Conservation (phyloP, 306 rosid genomes). For the Ochetophila trinervis region DNA sequence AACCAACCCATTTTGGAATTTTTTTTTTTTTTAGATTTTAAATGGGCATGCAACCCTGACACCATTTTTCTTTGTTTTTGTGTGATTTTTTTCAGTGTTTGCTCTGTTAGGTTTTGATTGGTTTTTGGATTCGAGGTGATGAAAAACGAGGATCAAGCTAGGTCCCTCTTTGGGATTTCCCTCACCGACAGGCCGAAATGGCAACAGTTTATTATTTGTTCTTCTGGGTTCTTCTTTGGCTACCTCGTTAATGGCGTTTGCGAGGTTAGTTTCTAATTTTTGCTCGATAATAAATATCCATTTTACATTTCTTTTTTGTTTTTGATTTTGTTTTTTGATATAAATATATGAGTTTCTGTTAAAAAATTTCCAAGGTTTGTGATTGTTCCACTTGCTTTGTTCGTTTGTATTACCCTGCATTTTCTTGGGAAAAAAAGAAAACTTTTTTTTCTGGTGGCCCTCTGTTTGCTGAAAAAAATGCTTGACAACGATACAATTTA, state of each 20-base stretch:
- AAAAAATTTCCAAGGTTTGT: neutral
- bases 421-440: no score
- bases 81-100: conserved; percentile 1
- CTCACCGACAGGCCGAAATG: conserved; percentile 71
- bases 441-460: no score
- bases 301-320: neutral
- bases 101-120: conserved; percentile 1
- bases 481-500: no score
- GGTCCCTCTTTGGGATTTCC: conserved; percentile 65
- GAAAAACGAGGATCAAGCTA: conserved; percentile 46
- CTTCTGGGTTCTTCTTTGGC: conserved; percentile 73
- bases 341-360: neutral
- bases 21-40: no score
- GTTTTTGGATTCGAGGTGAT: conserved; percentile 16
- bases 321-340: no score
- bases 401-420: no score
- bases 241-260: conserved; percentile 65
- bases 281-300: neutral
- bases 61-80: neutral
- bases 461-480: no score
- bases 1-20: neutral
- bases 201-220: conserved; percentile 79
- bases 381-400: no score
- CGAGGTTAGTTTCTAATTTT: conserved; percentile 39
- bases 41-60: conserved; percentile 16